These are phyloP conservation scores for Byssothecium circinans DNA, from an alignment of 2,329 filamentous ascomycete species.

Conservation along the genomic window DNA sequence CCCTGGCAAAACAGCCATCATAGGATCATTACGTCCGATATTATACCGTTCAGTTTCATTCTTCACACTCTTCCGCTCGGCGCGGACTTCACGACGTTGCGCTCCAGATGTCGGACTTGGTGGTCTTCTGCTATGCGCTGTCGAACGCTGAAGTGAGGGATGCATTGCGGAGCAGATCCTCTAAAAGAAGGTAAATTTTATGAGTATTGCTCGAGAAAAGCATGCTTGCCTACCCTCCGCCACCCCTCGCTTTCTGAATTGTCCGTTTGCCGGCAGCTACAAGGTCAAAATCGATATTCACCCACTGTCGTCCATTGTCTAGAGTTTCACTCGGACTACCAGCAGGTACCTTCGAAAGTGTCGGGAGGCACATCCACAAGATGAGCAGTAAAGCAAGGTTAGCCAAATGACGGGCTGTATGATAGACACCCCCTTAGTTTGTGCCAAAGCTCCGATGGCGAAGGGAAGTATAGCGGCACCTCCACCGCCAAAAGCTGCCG, in stretches of 20 bases:
- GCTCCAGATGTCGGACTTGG: no score
- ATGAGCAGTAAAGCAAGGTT: constrained; percentile 52
- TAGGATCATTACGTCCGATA: constrained; percentile 9
- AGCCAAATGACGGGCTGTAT: constrained; percentile 60
- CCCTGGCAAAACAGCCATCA: constrained; percentile 14
- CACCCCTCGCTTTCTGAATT: constrained; percentile 12
- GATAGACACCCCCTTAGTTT: constrained; percentile 58
- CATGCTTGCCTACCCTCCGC: background rate
- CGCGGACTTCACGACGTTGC: constrained; percentile 5
- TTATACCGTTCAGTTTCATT: constrained; percentile 11
- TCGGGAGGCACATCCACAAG: constrained; percentile 50
- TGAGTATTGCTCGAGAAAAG: background rate
- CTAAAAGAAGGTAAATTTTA: background rate
- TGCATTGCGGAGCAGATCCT: background rate
- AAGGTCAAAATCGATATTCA: constrained; percentile 25
- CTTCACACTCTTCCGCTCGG: constrained; percentile 12
- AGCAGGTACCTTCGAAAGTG: constrained; percentile 11
- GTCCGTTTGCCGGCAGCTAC: constrained; percentile 20
- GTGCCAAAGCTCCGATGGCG: constrained; percentile 66
- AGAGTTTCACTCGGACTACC: constrained; percentile 4
- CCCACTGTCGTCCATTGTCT: constrained; percentile 11
- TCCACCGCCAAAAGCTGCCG: constrained; percentile 71
- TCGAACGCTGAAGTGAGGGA: background rate
- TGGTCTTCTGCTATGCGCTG: background rate
- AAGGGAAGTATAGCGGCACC: constrained; percentile 68